Conservation (phyloP, 192 early-diverging fungal species). For the Podochytrium sp. region DNA sequence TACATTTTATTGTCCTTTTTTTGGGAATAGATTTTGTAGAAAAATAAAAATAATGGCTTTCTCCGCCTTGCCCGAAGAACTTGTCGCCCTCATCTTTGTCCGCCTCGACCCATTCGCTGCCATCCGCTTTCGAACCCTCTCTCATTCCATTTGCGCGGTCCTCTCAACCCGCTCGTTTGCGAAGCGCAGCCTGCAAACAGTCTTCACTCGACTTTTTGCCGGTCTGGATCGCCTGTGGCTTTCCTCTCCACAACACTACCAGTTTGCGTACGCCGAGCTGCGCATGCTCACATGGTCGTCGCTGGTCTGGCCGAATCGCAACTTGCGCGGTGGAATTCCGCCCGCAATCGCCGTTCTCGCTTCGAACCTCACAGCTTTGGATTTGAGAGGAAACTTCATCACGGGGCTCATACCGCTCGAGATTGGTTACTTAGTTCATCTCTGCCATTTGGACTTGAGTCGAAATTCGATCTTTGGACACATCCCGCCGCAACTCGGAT, state of each 20-base stretch:
- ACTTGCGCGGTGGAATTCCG: not conserved
- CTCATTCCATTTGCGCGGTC: not conserved
- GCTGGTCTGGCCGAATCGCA: not conserved
- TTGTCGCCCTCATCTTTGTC: not conserved
- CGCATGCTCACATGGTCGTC: not conserved
- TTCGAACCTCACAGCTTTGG: not conserved
- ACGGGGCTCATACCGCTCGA: not conserved
- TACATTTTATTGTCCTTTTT: too few species aligned
- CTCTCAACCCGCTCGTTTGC: not conserved
- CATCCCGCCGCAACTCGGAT: not conserved
- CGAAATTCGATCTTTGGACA: not conserved
- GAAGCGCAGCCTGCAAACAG: not conserved
- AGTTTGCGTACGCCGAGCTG: not conserved
- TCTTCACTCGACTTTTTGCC: not conserved
- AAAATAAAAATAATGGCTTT: not conserved
- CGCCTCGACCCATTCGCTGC: not conserved
- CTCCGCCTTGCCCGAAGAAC: not conserved
- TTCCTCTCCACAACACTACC: not conserved
- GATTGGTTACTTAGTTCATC: not conserved
- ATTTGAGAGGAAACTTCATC: not conserved
- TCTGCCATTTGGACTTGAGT: not conserved
- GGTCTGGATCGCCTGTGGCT: not conserved
- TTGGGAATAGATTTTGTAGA: not conserved
- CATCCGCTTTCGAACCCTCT: not conserved
- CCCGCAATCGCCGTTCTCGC: not conserved